These are phyloP conservation scores for Neurospora crassa DNA, from an alignment of 2,329 filamentous ascomycete genomes.

Conservation along the genomic window DNA sequence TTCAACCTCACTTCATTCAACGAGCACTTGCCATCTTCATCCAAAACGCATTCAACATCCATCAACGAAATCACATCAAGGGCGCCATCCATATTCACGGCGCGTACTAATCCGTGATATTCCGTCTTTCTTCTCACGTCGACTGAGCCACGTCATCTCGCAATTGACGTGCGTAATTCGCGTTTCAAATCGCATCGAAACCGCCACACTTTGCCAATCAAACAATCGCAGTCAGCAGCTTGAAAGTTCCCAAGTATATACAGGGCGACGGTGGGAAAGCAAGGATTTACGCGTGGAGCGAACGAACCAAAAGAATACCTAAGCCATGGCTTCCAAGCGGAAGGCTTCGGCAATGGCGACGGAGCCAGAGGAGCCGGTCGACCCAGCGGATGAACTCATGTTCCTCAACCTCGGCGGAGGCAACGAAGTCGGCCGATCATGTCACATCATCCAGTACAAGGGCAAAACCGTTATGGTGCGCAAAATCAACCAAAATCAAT, in stretches of 20 bases:
- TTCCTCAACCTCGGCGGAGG: slow-evolving; percentile 91
- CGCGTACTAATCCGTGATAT: not conserved
- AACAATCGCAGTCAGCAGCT: not conserved
- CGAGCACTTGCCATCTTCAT: not conserved
- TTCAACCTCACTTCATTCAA: not conserved
- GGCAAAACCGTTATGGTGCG: slow-evolving; percentile 97
- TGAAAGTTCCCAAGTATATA: not conserved
- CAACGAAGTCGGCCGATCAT: slow-evolving; percentile 94
- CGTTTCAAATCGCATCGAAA: not conserved
- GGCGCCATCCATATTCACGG: not conserved
- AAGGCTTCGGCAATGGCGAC: slow-evolving; percentile 71
- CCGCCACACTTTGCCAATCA: not conserved
- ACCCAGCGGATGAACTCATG: slow-evolving; percentile 87
- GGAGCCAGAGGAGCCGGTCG: slow-evolving; percentile 71
- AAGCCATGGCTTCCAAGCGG: slow-evolving; percentile 79
- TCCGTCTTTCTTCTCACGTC: rapidly evolving
- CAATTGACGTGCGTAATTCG: not conserved
- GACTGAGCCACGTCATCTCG: not conserved
- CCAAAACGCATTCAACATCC: not conserved
- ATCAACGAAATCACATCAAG: not conserved
- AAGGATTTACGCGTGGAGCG: not conserved
- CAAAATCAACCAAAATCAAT: slow-evolving; percentile 2
- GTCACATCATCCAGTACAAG: slow-evolving; percentile 98
- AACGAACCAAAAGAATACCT: not conserved
- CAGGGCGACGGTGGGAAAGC: not conserved